phyloP scores from a whole-genome alignment of 768 basidiomycete genomes.

The Trametes punicea region DNA sequence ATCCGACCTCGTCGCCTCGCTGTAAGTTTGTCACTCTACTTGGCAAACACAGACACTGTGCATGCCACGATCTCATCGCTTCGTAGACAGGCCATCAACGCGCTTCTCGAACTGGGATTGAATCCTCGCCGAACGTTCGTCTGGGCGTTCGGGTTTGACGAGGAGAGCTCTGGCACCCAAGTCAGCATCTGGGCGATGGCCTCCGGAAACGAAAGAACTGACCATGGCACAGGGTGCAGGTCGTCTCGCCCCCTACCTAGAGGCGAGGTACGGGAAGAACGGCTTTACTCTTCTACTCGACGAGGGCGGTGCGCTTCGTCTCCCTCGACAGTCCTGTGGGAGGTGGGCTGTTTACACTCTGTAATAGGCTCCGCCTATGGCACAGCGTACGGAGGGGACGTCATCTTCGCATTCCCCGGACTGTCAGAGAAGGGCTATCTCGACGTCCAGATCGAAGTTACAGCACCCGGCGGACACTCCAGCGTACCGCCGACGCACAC shows the following conservation, averaged over 20 bases:
- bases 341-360: slow-evolving; percentile 31
- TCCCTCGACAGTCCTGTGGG: slow-evolving; percentile 26
- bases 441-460: slow-evolving; percentile 59
- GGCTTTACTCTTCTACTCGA: slow-evolving; percentile 80
- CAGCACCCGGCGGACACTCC: slow-evolving; percentile 79
- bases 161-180: slow-evolving; percentile 37
- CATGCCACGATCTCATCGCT: neutral
- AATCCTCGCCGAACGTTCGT: slow-evolving; percentile 41
- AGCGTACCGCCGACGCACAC: slow-evolving; percentile 85
- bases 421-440: slow-evolving; percentile 75
- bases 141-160: slow-evolving; percentile 48
- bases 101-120: slow-evolving; percentile 44
- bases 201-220: slow-evolving; percentile 9
- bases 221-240: slow-evolving; percentile 48
- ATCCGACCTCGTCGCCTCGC: slow-evolving; percentile 30
- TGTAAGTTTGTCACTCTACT: slow-evolving; percentile 23
- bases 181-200: slow-evolving; percentile 33
- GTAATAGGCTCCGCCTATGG: slow-evolving; percentile 36
- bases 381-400: slow-evolving; percentile 46
- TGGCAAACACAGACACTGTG: no score
- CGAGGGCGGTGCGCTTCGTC: slow-evolving; percentile 63
- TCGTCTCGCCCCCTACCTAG: slow-evolving; percentile 44
- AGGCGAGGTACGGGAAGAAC: slow-evolving; percentile 62
- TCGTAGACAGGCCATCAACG: slow-evolving; percentile 41
- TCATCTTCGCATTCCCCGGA: slow-evolving; percentile 56